phyloP scores from a whole-genome alignment of 495 filamentous ascomycete species.

The Neurospora sp. region DNA sequence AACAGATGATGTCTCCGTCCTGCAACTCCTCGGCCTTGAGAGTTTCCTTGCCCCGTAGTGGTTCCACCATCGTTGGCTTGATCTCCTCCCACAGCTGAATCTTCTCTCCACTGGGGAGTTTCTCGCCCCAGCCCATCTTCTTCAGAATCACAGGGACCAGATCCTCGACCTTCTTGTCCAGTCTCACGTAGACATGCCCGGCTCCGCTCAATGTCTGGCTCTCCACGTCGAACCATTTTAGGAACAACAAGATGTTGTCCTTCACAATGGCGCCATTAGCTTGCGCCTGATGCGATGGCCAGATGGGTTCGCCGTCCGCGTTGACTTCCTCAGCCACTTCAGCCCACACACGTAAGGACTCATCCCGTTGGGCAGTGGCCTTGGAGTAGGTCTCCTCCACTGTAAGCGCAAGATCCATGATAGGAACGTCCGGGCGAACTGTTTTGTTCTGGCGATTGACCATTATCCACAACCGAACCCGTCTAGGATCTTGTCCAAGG shows the following conservation, averaged over 20 bases:
- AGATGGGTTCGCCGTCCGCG: slow-evolving; percentile 53
- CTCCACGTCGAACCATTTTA: slow-evolving; percentile 82
- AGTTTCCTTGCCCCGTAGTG: slow-evolving; percentile 81
- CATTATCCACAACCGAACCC: slow-evolving; percentile 86
- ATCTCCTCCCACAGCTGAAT: slow-evolving; percentile 88
- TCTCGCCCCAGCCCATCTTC: slow-evolving; percentile 78
- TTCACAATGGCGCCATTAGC: slow-evolving; percentile 39
- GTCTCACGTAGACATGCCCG: slow-evolving; percentile 75
- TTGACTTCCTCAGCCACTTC: slow-evolving; percentile 60
- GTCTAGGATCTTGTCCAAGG: slow-evolving; percentile 48
- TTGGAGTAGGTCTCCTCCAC: slow-evolving; percentile 68
- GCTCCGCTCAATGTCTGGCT: slow-evolving; percentile 64
- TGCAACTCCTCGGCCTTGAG: slow-evolving; percentile 88
- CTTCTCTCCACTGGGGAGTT: slow-evolving; percentile 38
- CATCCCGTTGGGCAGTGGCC: slow-evolving; percentile 51
- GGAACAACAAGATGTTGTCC: slow-evolving; percentile 66
- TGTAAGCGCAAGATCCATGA: slow-evolving; percentile 65
- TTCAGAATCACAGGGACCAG: slow-evolving; percentile 70
- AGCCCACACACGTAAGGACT: slow-evolving; percentile 74
- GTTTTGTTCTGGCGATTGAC: slow-evolving; percentile 98
- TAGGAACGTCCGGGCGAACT: slow-evolving; percentile 75
- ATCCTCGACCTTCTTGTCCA: slow-evolving; percentile 77
- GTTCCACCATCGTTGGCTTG: slow-evolving; percentile 93
- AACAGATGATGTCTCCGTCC: slow-evolving; percentile 94
- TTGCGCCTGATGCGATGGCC: slow-evolving; percentile 46